These are phyloP conservation scores for Aspergillus bombycis DNA, from an alignment of 2,329 filamentous ascomycete species.

Conservation along the genomic window DNA sequence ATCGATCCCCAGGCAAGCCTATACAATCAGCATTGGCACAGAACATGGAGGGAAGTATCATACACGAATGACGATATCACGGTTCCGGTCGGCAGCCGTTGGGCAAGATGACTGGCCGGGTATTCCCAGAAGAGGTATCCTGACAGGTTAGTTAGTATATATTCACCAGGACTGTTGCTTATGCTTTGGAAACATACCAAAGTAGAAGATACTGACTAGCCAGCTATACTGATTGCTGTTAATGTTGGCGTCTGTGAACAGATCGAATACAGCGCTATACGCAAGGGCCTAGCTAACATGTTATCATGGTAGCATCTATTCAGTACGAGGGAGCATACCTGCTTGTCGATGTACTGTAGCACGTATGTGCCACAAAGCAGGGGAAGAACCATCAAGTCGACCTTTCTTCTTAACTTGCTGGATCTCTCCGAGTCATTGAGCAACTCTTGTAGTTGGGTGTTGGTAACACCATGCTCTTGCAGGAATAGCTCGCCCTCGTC, in stretches of 20 bases:
- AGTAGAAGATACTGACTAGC: constrained; percentile 61
- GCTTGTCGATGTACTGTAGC: constrained; percentile 61
- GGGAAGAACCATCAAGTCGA: constrained; percentile 57
- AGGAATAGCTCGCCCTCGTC: constrained; percentile 56
- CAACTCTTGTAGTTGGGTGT: constrained; percentile 48
- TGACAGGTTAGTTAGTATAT: not conserved
- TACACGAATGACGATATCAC: constrained; percentile 21
- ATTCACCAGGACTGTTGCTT: not conserved
- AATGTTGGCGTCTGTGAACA: constrained; percentile 55
- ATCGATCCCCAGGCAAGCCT: constrained; percentile 48
- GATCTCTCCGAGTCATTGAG: constrained; percentile 45
- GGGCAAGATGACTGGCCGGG: constrained; percentile 42
- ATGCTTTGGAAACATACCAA: constrained; percentile 35
- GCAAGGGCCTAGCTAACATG: constrained; percentile 51
- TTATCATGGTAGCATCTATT: not conserved
- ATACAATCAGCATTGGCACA: not conserved
- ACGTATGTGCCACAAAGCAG: constrained; percentile 46
- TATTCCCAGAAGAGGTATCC: constrained; percentile 48
- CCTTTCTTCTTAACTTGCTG: constrained; percentile 44
- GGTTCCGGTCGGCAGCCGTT: constrained; percentile 28
- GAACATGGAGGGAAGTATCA: not conserved
- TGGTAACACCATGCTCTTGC: constrained; percentile 50
- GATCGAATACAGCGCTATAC: constrained; percentile 60
- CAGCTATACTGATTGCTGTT: constrained; percentile 50
- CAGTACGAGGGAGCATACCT: constrained; percentile 1